phyloP scores from a whole-genome alignment of 2,329 filamentous ascomycete genomes.

The Aureobasidium sp. region DNA sequence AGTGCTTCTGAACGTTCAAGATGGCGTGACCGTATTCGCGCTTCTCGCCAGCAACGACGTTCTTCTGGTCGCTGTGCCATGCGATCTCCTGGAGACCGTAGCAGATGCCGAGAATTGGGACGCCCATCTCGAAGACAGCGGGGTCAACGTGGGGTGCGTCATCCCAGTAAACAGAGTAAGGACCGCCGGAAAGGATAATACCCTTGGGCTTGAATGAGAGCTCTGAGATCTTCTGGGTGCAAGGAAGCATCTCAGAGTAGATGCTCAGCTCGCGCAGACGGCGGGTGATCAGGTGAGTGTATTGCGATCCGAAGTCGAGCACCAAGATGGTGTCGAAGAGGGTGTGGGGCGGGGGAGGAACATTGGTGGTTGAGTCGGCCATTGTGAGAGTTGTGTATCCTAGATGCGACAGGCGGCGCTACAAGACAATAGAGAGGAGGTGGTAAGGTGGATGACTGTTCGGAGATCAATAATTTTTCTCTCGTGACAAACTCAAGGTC shows the following conservation, averaged over 20 bases:
- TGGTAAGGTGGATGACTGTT: not conserved
- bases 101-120: conserved; percentile 55
- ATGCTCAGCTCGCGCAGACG: conserved; percentile 70
- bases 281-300: conserved; percentile 65
- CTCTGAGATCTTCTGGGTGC: conserved; percentile 71
- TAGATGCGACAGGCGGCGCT: not conserved
- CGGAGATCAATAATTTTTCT: conserved; percentile 19
- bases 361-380: conserved; percentile 19
- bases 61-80: conserved; percentile 54
- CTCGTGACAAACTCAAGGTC: not conserved
- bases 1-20: conserved; percentile 51
- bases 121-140: conserved; percentile 65
- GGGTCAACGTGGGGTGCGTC: conserved; percentile 74
- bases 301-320: conserved; percentile 65
- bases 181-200: conserved; percentile 67
- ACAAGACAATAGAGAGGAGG: not conserved
- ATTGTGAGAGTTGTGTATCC: conserved; percentile 14
- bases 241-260: conserved; percentile 82
- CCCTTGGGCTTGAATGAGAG: conserved; percentile 74
- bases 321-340: conserved; percentile 60
- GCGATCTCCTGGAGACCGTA: conserved; percentile 65
- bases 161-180: conserved; percentile 72
- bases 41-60: conserved; percentile 59
- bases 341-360: conserved; percentile 39
- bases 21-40: conserved; percentile 65